Base-by-base conservation (phyloP, 768 basidiomycete genomes). In the Lepiota venenata region DNA sequence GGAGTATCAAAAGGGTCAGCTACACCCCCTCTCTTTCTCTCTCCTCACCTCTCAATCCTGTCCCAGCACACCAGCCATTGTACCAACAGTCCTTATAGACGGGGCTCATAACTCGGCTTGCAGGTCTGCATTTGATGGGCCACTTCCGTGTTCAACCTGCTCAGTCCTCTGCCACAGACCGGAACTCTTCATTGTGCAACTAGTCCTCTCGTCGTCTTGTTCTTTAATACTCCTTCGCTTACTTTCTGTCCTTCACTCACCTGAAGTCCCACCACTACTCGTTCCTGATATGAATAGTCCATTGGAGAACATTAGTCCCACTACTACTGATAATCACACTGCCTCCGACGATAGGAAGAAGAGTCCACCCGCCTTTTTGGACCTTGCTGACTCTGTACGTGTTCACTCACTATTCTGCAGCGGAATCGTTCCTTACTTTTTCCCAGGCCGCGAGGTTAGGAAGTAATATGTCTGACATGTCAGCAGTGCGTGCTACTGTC, bases 341-440 rank as follows among this genome's bases (percentile, higher is more conserved):
- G 64, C 82, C 68, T 74, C 80, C 49, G 86, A 85, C 66, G 86
- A 83, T 60, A 78, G 85, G 69, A 91, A 89, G 76, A 87, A 88
- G 64, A 93, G 87, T 71, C 91, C 92, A 16, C 90, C 92, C 59
- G 92, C 92, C 55, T 94, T 94, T 74, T 78, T 94, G 73, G 92
- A 94, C 78, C 84, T 94, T 64, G 92, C 92, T 56, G 92, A 94
- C 74, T 93, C 92, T 62, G 92, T 93, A 69, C 64, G 90, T 81
- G 25, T 32, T 16, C 52, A 39, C 51, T 54, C 40, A 41, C 42
- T 58, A 32, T 59, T 58, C 16, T 50, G 20, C 57, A 58, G 50
- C 60, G 60, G 55, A 39, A 58, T 44, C 35, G 52, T 51, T 55
- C 58, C 52, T 65, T 59, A 61, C 25, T 45, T 39, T n/a, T 36